phyloP scores from a whole-genome alignment of 2,329 filamentous ascomycete species.

The Beauveria pseudobassiana region DNA sequence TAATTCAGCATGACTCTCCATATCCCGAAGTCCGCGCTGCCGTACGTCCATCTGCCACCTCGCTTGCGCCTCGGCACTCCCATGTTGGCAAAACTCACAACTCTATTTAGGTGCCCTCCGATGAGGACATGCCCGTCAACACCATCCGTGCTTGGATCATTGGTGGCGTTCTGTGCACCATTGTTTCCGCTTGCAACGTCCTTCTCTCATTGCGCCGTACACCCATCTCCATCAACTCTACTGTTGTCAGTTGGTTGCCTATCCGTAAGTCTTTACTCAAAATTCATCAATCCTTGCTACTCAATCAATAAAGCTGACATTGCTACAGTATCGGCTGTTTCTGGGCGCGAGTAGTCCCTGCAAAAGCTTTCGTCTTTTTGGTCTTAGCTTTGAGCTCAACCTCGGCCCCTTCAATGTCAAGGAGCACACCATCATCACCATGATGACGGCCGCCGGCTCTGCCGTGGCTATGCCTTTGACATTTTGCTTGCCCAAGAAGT shows the following conservation, averaged over 20 bases:
- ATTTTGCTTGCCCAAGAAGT: conserved; percentile 34
- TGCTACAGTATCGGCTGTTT: conserved; percentile 19
- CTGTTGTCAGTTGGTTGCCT: conserved; percentile 50
- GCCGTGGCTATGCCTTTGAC: conserved; percentile 31
- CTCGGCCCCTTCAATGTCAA: conserved; percentile 39
- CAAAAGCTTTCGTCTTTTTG: conserved; percentile 24
- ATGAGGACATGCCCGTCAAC: conserved; percentile 46
- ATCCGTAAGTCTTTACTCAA: conserved; percentile 27
- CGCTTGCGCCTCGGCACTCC: no score
- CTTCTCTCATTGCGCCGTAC: conserved; percentile 43
- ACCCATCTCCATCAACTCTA: conserved; percentile 43
- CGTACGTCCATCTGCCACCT: background rate
- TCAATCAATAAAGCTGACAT: background rate
- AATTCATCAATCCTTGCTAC: background rate
- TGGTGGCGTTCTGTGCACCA: conserved; percentile 46
- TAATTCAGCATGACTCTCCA: conserved; percentile 48
- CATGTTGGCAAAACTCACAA: background rate
- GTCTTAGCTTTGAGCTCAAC: conserved; percentile 27
- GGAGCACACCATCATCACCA: conserved; percentile 41
- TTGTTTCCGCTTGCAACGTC: conserved; percentile 50
- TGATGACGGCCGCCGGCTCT: conserved; percentile 33
- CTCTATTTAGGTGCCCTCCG: conserved; percentile 24
- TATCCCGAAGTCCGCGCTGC: conserved; percentile 40
- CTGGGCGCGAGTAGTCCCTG: conserved; percentile 27
- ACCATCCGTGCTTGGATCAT: conserved; percentile 54